phyloP scores from a whole-genome alignment of 1,284 basidiomycete species.

The Sporisorium reilianum region DNA sequence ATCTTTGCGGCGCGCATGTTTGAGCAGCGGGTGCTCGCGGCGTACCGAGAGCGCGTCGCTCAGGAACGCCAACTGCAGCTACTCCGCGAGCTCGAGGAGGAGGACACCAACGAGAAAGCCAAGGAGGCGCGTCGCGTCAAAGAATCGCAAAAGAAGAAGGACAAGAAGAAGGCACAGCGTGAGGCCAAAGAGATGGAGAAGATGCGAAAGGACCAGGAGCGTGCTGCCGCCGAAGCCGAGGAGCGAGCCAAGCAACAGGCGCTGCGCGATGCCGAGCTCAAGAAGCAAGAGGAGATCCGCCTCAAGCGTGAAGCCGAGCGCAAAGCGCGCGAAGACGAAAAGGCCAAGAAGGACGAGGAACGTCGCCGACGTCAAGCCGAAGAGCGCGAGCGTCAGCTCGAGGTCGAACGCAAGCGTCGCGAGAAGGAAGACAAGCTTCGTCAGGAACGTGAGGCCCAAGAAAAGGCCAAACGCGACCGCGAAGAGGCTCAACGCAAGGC shows the following conservation, averaged over 20 bases:
- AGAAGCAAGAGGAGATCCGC: slow-evolving; percentile 79
- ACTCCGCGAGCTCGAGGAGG: slow-evolving; percentile 87
- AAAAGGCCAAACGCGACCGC: slow-evolving; percentile 71
- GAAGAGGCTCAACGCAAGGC: slow-evolving; percentile 63
- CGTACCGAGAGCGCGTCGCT: slow-evolving; percentile 87
- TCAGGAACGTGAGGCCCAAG: slow-evolving; percentile 68
- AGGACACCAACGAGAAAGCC: slow-evolving; percentile 82
- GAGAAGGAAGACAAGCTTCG: slow-evolving; percentile 79
- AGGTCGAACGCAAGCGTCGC: slow-evolving; percentile 75
- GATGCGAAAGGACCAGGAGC: slow-evolving; percentile 80
- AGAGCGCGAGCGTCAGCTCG: slow-evolving; percentile 71
- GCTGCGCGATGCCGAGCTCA: slow-evolving; percentile 72
- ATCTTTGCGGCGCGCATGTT: slow-evolving; percentile 99
- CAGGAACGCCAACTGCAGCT: slow-evolving; percentile 88
- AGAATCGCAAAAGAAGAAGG: slow-evolving; percentile 99
- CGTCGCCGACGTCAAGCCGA: slow-evolving; percentile 74
- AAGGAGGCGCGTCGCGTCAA: slow-evolving; percentile 92
- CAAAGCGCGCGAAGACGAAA: slow-evolving; percentile 72
- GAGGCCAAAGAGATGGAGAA: slow-evolving; percentile 83
- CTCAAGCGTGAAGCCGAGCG: slow-evolving; percentile 72
- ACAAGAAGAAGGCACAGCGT: slow-evolving; percentile 90
- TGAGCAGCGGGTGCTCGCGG: slow-evolving; percentile 93
- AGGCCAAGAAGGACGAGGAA: slow-evolving; percentile 71
- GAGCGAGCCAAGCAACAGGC: slow-evolving; percentile 77
- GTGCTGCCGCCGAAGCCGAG: slow-evolving; percentile 71